Conservation (phyloP, 2,329 filamentous ascomycete species). For the Colletotrichum tropicicola region DNA sequence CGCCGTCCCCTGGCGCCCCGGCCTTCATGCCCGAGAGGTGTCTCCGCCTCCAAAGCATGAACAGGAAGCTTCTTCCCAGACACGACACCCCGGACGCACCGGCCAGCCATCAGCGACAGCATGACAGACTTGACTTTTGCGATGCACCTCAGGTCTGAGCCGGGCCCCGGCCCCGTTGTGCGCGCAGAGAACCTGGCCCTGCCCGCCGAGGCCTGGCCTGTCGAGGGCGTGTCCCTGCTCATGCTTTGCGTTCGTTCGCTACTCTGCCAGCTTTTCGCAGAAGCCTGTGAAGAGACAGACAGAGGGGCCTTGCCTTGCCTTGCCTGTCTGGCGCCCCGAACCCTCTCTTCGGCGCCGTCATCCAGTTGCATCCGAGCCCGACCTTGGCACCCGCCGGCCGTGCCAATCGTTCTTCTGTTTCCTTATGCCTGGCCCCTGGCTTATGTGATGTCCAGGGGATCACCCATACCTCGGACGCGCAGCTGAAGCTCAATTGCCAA, state of each 20-base stretch:
- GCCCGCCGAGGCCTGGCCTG: too few species aligned
- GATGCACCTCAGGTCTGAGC: conserved; percentile 14
- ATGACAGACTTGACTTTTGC: conserved; percentile 23
- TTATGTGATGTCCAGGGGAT: conserved; percentile 2
- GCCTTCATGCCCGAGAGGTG: conserved; percentile 19
- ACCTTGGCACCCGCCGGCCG: not conserved
- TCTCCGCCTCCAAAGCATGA: conserved; percentile 24
- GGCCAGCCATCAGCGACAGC: conserved; percentile 15
- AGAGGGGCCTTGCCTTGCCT: too few species aligned
- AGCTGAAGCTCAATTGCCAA: conserved; percentile 15
- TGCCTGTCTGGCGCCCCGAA: too few species aligned
- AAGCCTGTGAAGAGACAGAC: not conserved
- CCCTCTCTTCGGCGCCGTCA: conserved; percentile 5
- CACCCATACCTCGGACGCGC: conserved; percentile 13
- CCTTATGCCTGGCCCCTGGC: conserved; percentile 20
- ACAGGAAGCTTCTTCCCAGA: conserved; percentile 20
- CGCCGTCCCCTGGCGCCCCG: not conserved
- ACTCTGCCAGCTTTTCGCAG: not conserved
- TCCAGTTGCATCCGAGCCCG: conserved; percentile 17
- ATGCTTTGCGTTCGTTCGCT: not conserved
- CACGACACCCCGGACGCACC: conserved; percentile 20
- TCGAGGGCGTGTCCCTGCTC: conserved; percentile 13
- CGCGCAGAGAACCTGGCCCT: not conserved
- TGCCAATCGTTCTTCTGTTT: conserved; percentile 19
- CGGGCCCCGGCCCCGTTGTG: not conserved